These are phyloP conservation scores for Candida sp. DNA, from an alignment of 1,139 yeast species.

Conservation along the genomic window DNA sequence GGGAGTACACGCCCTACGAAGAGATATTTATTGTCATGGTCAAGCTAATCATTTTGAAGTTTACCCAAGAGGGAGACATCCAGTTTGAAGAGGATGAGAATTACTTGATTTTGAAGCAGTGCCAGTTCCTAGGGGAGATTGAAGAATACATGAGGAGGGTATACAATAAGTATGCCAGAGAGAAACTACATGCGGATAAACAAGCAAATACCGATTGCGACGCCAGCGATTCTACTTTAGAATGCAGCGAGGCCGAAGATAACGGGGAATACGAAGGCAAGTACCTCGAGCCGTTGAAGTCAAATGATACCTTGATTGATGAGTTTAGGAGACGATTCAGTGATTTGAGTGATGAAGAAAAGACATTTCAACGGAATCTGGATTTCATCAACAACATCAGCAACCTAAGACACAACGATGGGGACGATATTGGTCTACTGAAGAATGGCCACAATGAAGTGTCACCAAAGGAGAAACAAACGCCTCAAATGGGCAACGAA, in stretches of 20 bases:
- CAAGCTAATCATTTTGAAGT: slow-evolving; percentile 25
- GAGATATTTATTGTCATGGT: slow-evolving; percentile 42
- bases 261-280: slow-evolving; percentile 9
- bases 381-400: slow-evolving; percentile 23
- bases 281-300: slow-evolving; percentile 12
- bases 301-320: slow-evolving; percentile 15
- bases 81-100: slow-evolving; percentile 37
- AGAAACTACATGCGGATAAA: background rate
- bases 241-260: slow-evolving; percentile 13
- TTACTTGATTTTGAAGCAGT: slow-evolving; percentile 32
- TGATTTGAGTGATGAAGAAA: slow-evolving; percentile 12
- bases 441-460: background rate
- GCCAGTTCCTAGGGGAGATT: slow-evolving; percentile 28
- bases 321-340: slow-evolving; percentile 12
- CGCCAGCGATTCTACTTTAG: slow-evolving; percentile 17
- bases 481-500: background rate
- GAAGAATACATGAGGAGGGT: slow-evolving; percentile 27
- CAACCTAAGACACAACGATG: slow-evolving; percentile 40
- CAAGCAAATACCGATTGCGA: slow-evolving; percentile 2
- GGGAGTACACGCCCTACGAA: slow-evolving; percentile 10
- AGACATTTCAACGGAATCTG: slow-evolving; percentile 3
- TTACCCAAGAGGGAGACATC: slow-evolving; percentile 20
- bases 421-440: slow-evolving; percentile 7
- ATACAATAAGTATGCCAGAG: background rate
- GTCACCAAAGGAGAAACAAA: background rate